A percentile compares a stretch with the other conserved stretches of the same genome.
These are phyloP conservation scores for Canna indica DNA, from an alignment of 176 grass and related monocot species.

Conservation along the genomic window DNA sequence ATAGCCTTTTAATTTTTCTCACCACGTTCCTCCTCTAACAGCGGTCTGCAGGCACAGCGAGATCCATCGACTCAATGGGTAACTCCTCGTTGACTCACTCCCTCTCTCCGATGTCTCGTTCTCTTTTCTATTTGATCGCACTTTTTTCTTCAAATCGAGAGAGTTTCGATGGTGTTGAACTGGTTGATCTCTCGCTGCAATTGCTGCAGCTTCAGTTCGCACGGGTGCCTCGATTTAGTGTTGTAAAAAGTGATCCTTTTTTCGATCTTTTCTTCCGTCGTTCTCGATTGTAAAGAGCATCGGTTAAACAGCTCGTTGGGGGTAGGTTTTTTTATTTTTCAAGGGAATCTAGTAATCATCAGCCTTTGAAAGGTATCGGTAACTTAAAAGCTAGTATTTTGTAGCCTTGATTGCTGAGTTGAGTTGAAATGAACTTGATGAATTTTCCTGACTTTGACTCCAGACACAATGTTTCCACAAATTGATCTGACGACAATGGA, in stretches of 20 bases:
- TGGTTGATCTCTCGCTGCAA: neutral
- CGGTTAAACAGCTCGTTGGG: neutral
- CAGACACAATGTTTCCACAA: slow-evolving; percentile 32
- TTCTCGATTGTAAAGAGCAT: neutral
- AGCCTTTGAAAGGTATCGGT: neutral
- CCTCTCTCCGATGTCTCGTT: too few relatives aligned
- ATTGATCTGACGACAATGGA: slow-evolving; percentile 85
- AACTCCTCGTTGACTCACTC: neutral
- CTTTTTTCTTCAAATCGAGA: neutral
- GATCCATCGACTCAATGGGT: neutral
- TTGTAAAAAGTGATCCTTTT: neutral
- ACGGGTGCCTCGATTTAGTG: neutral
- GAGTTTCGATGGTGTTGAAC: neutral
- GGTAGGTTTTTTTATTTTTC: too few relatives aligned
- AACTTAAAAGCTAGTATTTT: too few relatives aligned
- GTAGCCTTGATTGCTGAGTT: too few relatives aligned
- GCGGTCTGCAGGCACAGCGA: too few relatives aligned
- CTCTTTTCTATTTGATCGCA: neutral
- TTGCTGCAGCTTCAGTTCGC: too few relatives aligned
- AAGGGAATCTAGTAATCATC: too few relatives aligned
- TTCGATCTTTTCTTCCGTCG: neutral
- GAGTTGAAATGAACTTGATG: too few relatives aligned
- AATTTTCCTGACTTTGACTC: neutral
- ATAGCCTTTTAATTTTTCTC: too few relatives aligned
- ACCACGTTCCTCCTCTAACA: too few relatives aligned